Evolutionary conservation across 768 basidiomycete species (phyloP), one percentile per base, ranked within the genome.

Genomic region (Amanita pallidorosea): DNA sequence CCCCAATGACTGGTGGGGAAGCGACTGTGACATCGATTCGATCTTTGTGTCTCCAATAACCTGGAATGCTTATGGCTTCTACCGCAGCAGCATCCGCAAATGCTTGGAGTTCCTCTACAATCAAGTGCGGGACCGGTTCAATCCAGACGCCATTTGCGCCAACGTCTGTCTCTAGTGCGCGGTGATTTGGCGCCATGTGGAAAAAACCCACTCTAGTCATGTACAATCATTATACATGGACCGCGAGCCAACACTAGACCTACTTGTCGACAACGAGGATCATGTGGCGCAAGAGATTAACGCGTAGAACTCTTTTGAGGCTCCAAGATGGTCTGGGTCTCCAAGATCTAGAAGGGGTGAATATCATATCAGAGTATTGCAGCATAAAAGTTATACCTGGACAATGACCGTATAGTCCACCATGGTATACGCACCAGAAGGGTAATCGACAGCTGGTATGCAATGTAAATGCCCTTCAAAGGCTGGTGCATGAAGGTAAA

Each of bases 1-100:
- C 79, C 20, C 75, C 77, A 1, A 67, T 66, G 42, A 58, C 61
- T 4, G 76, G 71, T 1, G 68, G 53, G 20, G 67, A 61, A 33
- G 67, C 70, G 41, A 68, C 55, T n/a, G 61, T 51, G 45, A 68
- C 67, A 12, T 62, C 57, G 2, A 59, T 54, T 2, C 68, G 71
- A 27, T 65, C 61, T 58, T 72, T 75, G 61, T 74, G 69, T 23
- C 69, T 63, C 79, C 79, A 81, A 57, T 81, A 83, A 5, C 77
- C 80, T 8, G 80, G 76, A 35, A 82, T 66, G 33, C 68, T 67
- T 41, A 68, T 60, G 0, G 74, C 63, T 3, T 63, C 50, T 15
- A 78, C 71, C 4, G 62, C 57, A 7, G 75, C 66, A n/a, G 63
- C 60, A 1, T 61, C 54, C 20, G 72, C 73, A 67, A 67, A 75